A percentile compares a stretch with the other conserved stretches of the same genome.
phyloP scores from a whole-genome alignment of 129 eudicot species.

The Dittrichia graveolens region DNA sequence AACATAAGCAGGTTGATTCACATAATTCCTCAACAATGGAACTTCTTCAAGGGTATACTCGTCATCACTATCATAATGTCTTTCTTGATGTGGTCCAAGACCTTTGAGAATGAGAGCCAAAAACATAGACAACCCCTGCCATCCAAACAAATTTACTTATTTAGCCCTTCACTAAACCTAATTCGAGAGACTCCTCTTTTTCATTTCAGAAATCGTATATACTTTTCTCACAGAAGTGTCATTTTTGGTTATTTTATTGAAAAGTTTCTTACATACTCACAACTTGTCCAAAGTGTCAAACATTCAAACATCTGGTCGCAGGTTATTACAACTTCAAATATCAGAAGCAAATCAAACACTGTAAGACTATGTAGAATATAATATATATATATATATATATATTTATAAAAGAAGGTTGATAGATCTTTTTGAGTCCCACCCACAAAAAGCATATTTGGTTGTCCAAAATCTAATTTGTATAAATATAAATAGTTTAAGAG shows the following conservation, averaged over 20 bases:
- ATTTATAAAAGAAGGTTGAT: neutral
- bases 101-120: conserved; percentile 83
- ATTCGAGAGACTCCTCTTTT: no score
- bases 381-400: neutral
- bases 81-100: conserved; percentile 70
- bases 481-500: no score
- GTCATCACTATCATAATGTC: conserved; percentile 79
- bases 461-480: neutral
- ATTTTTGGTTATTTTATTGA: neutral
- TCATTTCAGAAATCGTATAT: no score
- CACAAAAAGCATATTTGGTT: neutral
- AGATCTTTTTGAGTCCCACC: neutral
- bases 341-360: neutral
- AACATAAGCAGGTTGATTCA: conserved; percentile 62
- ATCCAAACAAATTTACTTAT: neutral
- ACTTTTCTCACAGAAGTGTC: neutral
- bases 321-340: neutral
- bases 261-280: neutral
- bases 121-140: conserved; percentile 70
- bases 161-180: neutral
- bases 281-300: neutral
- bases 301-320: neutral
- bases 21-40: conserved; percentile 78
- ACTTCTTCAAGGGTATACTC: conserved; percentile 68
- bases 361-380: neutral